These are phyloP conservation scores for Gilbertella persicaria DNA, from an alignment of 371 early-diverging fungal species.

Conservation along the genomic window DNA sequence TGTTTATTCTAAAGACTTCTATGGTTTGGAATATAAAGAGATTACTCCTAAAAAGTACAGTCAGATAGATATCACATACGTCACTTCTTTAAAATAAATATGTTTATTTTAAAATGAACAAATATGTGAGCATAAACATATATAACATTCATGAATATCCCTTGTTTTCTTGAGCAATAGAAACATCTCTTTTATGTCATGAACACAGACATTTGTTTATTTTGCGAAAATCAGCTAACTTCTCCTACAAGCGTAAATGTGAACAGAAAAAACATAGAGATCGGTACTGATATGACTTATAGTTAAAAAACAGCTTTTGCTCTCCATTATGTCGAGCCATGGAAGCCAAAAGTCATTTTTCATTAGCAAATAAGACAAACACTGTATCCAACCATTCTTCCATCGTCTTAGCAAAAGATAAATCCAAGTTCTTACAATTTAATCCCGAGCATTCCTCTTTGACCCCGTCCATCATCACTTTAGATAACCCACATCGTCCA, in stretches of 20 bases:
- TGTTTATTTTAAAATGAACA: too few species aligned
- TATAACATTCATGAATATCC: too few species aligned
- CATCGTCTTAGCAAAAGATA: background rate
- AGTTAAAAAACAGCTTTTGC: background rate
- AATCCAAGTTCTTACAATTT: background rate
- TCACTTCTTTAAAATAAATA: too few species aligned
- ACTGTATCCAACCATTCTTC: too few species aligned
- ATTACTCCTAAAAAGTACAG: too few species aligned
- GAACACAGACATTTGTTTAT: conserved; percentile 8
- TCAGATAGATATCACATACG: too few species aligned
- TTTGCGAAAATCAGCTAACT: conserved; percentile 1
- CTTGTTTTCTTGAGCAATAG: too few species aligned
- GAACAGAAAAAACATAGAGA: background rate
- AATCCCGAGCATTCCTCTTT: too few species aligned
- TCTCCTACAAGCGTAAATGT: too few species aligned
- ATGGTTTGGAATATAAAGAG: too few species aligned
- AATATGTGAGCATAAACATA: too few species aligned
- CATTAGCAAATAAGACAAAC: background rate
- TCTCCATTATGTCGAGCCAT: conserved; percentile 3
- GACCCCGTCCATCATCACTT: background rate
- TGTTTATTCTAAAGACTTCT: too few species aligned
- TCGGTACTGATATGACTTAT: background rate
- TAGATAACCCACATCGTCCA: conserved; percentile 1
- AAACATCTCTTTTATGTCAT: conserved; percentile 1
- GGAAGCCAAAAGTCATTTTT: background rate